phyloP scores from a whole-genome alignment of 2,329 filamentous ascomycete genomes.

The Thermothelomyces thermophilus region DNA sequence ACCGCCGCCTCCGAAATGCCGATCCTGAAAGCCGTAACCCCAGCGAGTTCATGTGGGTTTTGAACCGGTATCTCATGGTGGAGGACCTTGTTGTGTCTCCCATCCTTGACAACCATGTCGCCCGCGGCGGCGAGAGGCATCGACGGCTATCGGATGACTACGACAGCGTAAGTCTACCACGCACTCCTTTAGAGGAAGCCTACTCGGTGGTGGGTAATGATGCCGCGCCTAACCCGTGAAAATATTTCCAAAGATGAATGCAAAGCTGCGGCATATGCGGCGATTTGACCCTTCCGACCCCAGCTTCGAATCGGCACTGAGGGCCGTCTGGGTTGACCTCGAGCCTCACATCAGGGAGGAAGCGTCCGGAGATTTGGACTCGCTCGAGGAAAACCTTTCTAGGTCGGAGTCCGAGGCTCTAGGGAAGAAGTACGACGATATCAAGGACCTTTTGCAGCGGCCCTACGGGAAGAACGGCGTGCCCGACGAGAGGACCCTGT shows the following conservation, averaged over 20 bases:
- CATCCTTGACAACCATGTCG: constrained; percentile 19
- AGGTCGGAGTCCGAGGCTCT: constrained; percentile 18
- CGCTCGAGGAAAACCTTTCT: constrained; percentile 20
- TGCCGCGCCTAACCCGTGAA: background rate
- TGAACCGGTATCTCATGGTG: constrained; percentile 22
- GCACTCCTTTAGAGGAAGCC: too few species aligned
- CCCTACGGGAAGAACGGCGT: constrained; percentile 22
- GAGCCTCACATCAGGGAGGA: constrained; percentile 24
- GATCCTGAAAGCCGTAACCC: constrained; percentile 18
- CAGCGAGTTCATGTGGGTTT: constrained; percentile 22
- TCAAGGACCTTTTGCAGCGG: constrained; percentile 22
- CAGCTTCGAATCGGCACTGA: constrained; percentile 21
- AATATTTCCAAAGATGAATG: constrained; percentile 18
- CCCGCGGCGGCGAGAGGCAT: constrained; percentile 17
- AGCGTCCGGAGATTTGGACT: constrained; percentile 14
- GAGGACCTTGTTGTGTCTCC: constrained; percentile 24
- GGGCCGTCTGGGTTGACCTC: constrained; percentile 24
- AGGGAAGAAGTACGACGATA: constrained; percentile 20
- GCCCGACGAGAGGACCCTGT: constrained; percentile 17
- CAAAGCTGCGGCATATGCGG: constrained; percentile 22
- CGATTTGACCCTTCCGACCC: constrained; percentile 15
- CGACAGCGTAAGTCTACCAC: constrained; percentile 16
- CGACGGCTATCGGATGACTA: constrained; percentile 21
- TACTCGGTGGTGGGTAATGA: too few species aligned
- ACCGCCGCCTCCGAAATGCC: constrained; percentile 12